A percentile compares a stretch with the other conserved stretches of the same genome.
These are phyloP conservation scores for Schizothecium vesticola DNA, from an alignment of 495 filamentous ascomycete genomes.

Conservation along the genomic window DNA sequence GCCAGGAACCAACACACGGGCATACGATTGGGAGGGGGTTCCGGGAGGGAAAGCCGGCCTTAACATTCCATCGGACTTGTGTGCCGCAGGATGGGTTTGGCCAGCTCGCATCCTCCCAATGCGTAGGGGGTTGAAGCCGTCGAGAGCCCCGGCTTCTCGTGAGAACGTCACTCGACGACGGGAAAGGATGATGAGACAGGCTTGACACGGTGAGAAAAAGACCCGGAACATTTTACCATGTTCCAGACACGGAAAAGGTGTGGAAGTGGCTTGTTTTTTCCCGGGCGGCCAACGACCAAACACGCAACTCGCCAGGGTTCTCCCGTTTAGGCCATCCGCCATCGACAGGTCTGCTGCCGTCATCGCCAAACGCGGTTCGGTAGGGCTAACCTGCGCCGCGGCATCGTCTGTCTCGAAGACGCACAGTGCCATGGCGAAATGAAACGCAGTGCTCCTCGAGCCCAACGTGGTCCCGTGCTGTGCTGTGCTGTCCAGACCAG, in stretches of 20 bases:
- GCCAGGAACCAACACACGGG: neutral
- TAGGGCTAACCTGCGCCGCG: neutral
- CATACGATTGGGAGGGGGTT: neutral
- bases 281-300: slow-evolving; percentile 4
- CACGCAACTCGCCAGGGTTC: neutral
- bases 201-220: slow-evolving; percentile 4
- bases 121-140: neutral
- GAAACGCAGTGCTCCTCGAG: neutral
- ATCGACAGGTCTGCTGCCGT: neutral
- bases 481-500: neutral
- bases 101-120: neutral
- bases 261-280: slow-evolving; percentile 3
- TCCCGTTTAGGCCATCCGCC: neutral
- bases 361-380: neutral
- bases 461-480: neutral
- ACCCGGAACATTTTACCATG: slow-evolving; percentile 7
- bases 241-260: slow-evolving; percentile 4
- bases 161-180: neutral
- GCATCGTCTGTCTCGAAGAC: neutral
- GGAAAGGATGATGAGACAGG: slow-evolving; percentile 9
- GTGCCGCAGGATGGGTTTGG: neutral
- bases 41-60: neutral
- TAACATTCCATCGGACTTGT: neutral
- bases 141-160: neutral
- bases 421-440: neutral